phyloP scores from a whole-genome alignment of 495 filamentous ascomycete species.

The Gamarada debralockiae region DNA sequence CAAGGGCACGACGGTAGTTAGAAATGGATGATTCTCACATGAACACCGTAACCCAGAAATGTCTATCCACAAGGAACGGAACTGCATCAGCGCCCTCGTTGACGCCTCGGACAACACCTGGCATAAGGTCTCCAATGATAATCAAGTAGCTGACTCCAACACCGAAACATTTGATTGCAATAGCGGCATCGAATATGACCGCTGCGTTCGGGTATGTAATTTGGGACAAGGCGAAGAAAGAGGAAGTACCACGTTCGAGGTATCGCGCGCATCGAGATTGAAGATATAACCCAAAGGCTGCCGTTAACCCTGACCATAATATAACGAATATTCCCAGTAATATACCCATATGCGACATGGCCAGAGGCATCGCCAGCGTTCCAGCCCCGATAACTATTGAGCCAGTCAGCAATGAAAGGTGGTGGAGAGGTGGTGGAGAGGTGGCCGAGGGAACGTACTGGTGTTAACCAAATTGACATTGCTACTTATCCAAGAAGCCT shows the following conservation, averaged over 20 bases:
- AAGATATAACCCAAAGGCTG: conserved; percentile 91
- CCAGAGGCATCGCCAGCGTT: conserved; percentile 58
- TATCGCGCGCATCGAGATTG: conserved; percentile 91
- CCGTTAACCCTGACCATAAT: conserved; percentile 81
- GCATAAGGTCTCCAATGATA: conserved; percentile 98
- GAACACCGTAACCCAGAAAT: conserved; percentile 98
- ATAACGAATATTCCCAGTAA: conserved; percentile 78
- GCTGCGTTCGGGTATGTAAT: conserved; percentile 96
- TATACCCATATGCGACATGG: conserved; percentile 89
- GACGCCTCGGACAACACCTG: conserved; percentile 81
- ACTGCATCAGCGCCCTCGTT: conserved; percentile 51
- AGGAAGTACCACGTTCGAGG: conserved; percentile 71
- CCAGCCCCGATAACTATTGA: conserved; percentile 85
- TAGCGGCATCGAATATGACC: conserved; percentile 92
- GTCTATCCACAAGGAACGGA: conserved; percentile 76
- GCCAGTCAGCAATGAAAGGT: conserved; percentile 9
- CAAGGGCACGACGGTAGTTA: not conserved
- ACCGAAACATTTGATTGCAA: conserved; percentile 97
- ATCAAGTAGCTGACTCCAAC: conserved; percentile 97
- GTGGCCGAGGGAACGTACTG: conserved; percentile 46
- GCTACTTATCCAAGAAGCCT: conserved; percentile 86
- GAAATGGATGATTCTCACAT: conserved; percentile 52
- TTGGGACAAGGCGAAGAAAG: conserved; percentile 93
- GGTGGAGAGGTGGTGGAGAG: not conserved
- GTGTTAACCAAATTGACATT: conserved; percentile 96